Base-by-base conservation (phyloP, 768 basidiomycete species). In the Clitopilus hobsonii region DNA sequence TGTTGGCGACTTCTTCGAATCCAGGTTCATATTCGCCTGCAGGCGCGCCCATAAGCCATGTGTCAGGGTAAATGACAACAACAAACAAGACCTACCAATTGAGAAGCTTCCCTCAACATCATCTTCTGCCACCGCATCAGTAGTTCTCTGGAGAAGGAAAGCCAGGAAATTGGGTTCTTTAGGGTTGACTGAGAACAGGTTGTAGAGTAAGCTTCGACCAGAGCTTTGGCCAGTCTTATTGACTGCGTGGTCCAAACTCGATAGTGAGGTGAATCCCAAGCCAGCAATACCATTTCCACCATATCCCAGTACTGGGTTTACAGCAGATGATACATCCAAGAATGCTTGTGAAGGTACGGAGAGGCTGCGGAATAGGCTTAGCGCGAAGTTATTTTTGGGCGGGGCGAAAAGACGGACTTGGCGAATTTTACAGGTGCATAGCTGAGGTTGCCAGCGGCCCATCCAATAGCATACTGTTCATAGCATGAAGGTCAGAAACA, bases 391-490 rank as follows among this genome's bases (percentile, higher is more conserved):
- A 52, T 25, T 54, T 6, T 28, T 22, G 20, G 38, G 49, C 27
- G 20, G 18, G 18, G 23, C 22, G 36, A 48, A 4, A 36, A 10
- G 4, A 68, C 76, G 60, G 65, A 91, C 88, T 84, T 84, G 18
- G 91, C 82, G 65, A 93, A 92, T 52, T 80, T 69, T 28, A 85
- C 81, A 2, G 80, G 64, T 20, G 85, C 83, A 66, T 80, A 86
- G 2, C 81, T 72, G 26, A 94, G 72, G 57, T 75, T 64, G 4
- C 91, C 91, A 49, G 70, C 73, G 2, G 88, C 89, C 83, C 86
- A 91, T 18, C 91, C 91, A 54, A 88, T 83, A 48, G 86, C 88
- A 69, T 93, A 94, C 89, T 91, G 26, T 8, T n/a, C n/a, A 18
- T 56, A 6, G 24, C 27, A 60, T 24, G n/a, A 24, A 45, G 18